phyloP scores from a whole-genome alignment of 208 protist species.

The Angomonas deanei region DNA sequence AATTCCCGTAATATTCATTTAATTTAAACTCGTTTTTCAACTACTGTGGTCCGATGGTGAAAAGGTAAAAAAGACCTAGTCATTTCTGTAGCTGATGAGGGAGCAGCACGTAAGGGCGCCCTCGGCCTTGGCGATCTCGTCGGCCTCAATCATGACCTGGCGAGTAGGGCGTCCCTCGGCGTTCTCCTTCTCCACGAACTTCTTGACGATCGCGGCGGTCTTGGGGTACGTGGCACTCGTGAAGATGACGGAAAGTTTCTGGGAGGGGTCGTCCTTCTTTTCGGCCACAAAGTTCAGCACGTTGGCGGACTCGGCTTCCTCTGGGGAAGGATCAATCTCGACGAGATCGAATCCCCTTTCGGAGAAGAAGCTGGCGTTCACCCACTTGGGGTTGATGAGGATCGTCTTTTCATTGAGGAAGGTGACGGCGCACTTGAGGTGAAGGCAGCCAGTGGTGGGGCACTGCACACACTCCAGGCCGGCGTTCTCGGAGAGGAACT shows the following conservation, averaged over 20 bases:
- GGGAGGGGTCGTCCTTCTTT: slow-evolving; percentile 7
- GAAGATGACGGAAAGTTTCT: slow-evolving; percentile 25
- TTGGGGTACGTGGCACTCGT: slow-evolving; percentile 21
- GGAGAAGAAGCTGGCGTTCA: slow-evolving; percentile 36
- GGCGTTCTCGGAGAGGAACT: slow-evolving; percentile 19
- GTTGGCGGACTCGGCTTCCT: slow-evolving; percentile 35
- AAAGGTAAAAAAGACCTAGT: too few relatives aligned
- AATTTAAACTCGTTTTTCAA: too few relatives aligned
- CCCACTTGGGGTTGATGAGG: slow-evolving; percentile 27
- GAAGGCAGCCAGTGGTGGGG: slow-evolving; percentile 26
- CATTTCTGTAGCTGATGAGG: slow-evolving; percentile 29
- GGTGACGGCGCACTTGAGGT: slow-evolving; percentile 38
- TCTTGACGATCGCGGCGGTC: slow-evolving; percentile 19
- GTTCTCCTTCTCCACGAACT: slow-evolving; percentile 24
- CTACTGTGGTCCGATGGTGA: too few relatives aligned
- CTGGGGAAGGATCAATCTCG: slow-evolving; percentile 15
- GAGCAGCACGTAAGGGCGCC: slow-evolving; percentile 49
- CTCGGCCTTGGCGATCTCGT: slow-evolving; percentile 57
- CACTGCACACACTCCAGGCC: slow-evolving; percentile 34
- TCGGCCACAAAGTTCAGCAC: slow-evolving; percentile 23
- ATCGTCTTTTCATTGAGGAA: slow-evolving; percentile 27
- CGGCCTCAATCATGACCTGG: slow-evolving; percentile 24
- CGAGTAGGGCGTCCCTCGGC: slow-evolving; percentile 24
- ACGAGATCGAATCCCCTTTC: slow-evolving; percentile 33
- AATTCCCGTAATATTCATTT: too few relatives aligned